Percentiles rank a stretch among this genome's conserved stretches.
Conservation (phyloP, 2,329 filamentous ascomycete species). For the Dothistroma pini region DNA sequence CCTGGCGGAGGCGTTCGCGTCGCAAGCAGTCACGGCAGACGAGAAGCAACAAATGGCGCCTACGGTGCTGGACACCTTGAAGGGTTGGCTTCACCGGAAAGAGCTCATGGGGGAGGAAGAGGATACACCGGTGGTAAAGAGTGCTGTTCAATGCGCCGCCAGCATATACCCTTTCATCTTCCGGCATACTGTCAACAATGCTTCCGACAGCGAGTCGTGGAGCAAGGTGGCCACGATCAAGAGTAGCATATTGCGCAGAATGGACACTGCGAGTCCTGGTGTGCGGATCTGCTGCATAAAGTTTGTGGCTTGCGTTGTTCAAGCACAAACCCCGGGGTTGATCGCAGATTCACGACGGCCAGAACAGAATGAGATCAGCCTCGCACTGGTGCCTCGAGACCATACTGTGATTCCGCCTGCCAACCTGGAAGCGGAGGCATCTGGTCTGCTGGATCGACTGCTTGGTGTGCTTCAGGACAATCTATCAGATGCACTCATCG, state of each 20-base stretch:
- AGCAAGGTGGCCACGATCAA: constrained; percentile 86
- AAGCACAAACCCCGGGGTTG: constrained; percentile 83
- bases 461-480: constrained; percentile 81
- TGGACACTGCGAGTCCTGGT: constrained; percentile 73
- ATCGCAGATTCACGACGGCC: constrained; percentile 79
- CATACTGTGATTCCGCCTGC: constrained; percentile 76
- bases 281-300: constrained; percentile 95
- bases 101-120: constrained; percentile 57
- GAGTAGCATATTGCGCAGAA: constrained; percentile 78
- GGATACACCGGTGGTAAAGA: constrained; percentile 77
- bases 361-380: constrained; percentile 77
- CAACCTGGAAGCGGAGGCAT: constrained; percentile 87
- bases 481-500: constrained; percentile 74
- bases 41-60: constrained; percentile 69
- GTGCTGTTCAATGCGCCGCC: constrained; percentile 80
- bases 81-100: constrained; percentile 42
- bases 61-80: constrained; percentile 73
- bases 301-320: constrained; percentile 88
- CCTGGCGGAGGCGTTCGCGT: constrained; percentile 91
- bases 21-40: constrained; percentile 71
- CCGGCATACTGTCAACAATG: constrained; percentile 86
- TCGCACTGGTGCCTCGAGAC: constrained; percentile 77
- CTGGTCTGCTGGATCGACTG: constrained; percentile 84
- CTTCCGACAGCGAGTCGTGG: constrained; percentile 78
- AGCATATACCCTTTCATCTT: constrained; percentile 92